Evolutionary conservation across 2,329 filamentous ascomycete genomes (phyloP).

Genomic region (Davidsoniella eucalypti): DNA sequence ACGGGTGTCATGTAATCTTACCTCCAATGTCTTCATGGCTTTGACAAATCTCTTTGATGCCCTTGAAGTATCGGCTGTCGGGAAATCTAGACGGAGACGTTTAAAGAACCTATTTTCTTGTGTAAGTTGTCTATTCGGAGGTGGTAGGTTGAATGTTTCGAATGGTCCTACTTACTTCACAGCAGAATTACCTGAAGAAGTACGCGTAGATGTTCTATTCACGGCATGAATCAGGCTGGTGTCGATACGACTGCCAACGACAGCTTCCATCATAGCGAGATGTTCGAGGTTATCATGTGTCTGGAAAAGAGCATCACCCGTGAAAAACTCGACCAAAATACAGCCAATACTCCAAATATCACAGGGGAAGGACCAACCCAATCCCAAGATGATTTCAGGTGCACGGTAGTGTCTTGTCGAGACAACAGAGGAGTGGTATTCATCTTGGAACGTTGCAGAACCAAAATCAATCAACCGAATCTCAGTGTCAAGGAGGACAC

Average conservation of each 20-base stretch:
- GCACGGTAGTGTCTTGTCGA: constrained; percentile 55
- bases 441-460: constrained; percentile 55
- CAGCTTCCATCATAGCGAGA: constrained; percentile 60
- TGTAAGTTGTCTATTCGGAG: background rate
- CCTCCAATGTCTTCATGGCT: constrained; percentile 52
- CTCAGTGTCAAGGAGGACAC: constrained; percentile 50
- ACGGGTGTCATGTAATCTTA: constrained; percentile 23
- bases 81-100: constrained; percentile 47
- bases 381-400: constrained; percentile 52
- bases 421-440: constrained; percentile 56
- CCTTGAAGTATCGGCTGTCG: constrained; percentile 43
- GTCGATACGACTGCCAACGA: constrained; percentile 44
- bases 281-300: constrained; percentile 59
- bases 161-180: constrained; percentile 35
- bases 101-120: constrained; percentile 43
- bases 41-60: constrained; percentile 51
- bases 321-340: constrained; percentile 57
- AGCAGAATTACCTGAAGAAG: constrained; percentile 40
- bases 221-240: constrained; percentile 39
- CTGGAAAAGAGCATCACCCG: constrained; percentile 54
- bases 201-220: constrained; percentile 37
- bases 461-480: constrained; percentile 57
- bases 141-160: background rate
- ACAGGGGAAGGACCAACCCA: constrained; percentile 56
- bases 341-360: constrained; percentile 63